Evolutionary conservation across 768 basidiomycete genomes (phyloP).

Genomic region (Pleurotus eryngii): DNA sequence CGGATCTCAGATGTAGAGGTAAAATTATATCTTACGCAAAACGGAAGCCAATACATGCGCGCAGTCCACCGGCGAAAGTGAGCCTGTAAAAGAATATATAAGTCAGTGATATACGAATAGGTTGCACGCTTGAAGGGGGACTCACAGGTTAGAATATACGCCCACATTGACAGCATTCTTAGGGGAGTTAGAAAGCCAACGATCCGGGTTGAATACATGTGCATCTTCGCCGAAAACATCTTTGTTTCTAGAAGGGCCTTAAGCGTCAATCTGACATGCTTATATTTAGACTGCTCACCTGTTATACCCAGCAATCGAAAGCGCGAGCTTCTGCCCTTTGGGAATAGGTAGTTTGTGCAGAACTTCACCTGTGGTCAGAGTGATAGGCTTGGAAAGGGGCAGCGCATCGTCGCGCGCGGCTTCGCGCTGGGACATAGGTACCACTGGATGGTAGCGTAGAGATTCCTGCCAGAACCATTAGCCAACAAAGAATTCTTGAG

Average conservation of each 20-base stretch:
- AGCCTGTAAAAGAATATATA: constrained; percentile 12
- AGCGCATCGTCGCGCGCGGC: constrained; percentile 28
- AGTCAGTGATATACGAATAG: too few relatives aligned
- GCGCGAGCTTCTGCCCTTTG: constrained; percentile 14
- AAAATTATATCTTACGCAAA: constrained; percentile 19
- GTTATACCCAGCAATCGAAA: constrained; percentile 23
- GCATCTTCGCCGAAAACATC: constrained; percentile 4
- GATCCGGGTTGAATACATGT: not conserved
- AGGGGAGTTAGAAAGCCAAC: not conserved
- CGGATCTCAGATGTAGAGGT: not conserved
- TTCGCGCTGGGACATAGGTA: constrained; percentile 19
- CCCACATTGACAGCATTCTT: constrained; percentile 25
- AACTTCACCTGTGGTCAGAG: constrained; percentile 17
- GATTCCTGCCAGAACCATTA: constrained; percentile 19
- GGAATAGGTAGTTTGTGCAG: constrained; percentile 16
- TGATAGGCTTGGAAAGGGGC: constrained; percentile 27
- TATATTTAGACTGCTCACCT: constrained; percentile 15
- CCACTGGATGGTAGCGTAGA: constrained; percentile 29
- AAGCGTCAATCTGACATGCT: not conserved
- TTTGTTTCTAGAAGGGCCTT: not conserved
- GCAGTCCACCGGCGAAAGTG: constrained; percentile 22
- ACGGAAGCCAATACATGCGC: constrained; percentile 26
- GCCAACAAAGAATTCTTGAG: not conserved
- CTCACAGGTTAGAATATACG: constrained; percentile 31
- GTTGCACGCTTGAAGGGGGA: not conserved